Evolutionary conservation across 495 filamentous ascomycete genomes (phyloP), one percentile per base, ranked within the genome.

Genomic region (Pyronema domesticum): DNA sequence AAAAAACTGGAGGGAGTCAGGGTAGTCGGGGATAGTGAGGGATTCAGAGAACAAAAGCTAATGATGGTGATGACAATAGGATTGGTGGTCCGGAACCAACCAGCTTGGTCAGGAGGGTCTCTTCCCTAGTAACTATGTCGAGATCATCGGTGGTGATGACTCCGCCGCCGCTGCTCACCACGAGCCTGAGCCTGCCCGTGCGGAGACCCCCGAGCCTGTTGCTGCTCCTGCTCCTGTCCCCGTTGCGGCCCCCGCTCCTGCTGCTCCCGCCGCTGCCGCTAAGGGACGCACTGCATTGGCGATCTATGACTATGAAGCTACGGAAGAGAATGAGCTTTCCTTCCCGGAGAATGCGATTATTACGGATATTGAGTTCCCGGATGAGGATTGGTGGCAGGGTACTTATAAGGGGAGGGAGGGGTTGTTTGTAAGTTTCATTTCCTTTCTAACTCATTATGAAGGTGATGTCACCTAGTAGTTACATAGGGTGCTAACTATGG

Each of bases 321-420:
- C 88, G 0, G 91, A 99, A 67, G 93, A 94, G 55, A 99, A 99
- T 62, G 91, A 99, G 68, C 68, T 99, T 53, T 86, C 80, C 62
- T 99, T 99, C 68, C 86, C 86, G 0, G 91, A 99, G 61, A 81
- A 80, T 5, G 89, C 83, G 30, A 86, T 72, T 46, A 85, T 99
- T 18, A 57, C 60, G 51, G 50, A 66, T 53, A 48, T 66, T 35
- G 85, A 95, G 69, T 96, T 96, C 70, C 93, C 93, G 4, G 91
- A 96, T 65, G 88, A 96, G 57, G 91, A 96, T 65, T 99, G 91
- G 91, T 99, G 91, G 91, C 79, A 85, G 57, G 91, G 91, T 37
- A 78, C 85, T 57, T 93, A 86, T 62, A 71, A 77, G 18, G 86
- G 86, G 7, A 77, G 79, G 55, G 77, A 75, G 6, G 91, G 91